A percentile compares a stretch with the other conserved stretches of the same genome.
Conservation (phyloP, 2,329 filamentous ascomycete genomes). For the Claviceps monticola region DNA sequence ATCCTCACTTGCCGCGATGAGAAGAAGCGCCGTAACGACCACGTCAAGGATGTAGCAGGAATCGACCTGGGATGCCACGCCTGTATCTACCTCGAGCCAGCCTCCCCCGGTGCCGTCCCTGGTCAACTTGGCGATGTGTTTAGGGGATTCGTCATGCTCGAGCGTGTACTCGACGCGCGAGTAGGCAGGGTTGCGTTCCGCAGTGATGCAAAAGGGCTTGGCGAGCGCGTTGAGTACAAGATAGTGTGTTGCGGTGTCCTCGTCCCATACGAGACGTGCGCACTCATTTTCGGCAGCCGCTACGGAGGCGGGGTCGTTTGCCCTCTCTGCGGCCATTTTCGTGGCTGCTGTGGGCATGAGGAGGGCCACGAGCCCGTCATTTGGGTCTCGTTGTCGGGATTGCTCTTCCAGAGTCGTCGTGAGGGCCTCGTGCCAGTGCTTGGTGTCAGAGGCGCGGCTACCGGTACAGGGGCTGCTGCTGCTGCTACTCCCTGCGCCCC, state of each 20-base stretch:
- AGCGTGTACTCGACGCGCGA: slow-evolving; percentile 49
- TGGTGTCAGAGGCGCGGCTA: slow-evolving; percentile 18
- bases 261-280: slow-evolving; percentile 58
- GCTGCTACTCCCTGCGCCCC: slow-evolving; percentile 12
- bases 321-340: slow-evolving; percentile 45
- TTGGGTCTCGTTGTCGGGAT: slow-evolving; percentile 36
- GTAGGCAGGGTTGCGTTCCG: slow-evolving; percentile 45
- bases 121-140: slow-evolving; percentile 45
- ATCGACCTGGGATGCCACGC: slow-evolving; percentile 44
- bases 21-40: slow-evolving; percentile 43
- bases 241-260: slow-evolving; percentile 44
- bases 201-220: slow-evolving; percentile 47
- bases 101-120: slow-evolving; percentile 45
- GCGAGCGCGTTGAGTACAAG: slow-evolving; percentile 49
- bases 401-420: slow-evolving; percentile 44
- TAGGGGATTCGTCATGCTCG: slow-evolving; percentile 48
- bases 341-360: slow-evolving; percentile 54
- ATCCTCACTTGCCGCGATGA: slow-evolving; percentile 45
- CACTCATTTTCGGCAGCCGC: slow-evolving; percentile 54
- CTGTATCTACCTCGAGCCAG: slow-evolving; percentile 48
- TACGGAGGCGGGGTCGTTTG: slow-evolving; percentile 44
- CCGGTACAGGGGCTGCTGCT: slow-evolving; percentile 8
- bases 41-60: slow-evolving; percentile 50
- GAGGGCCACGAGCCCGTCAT: slow-evolving; percentile 51
- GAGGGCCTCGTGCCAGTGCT: slow-evolving; percentile 44